Evolutionary conservation across 2,329 filamentous ascomycete genomes (phyloP), one percentile per base, ranked within the genome.

Genomic region (Fusarium concolor): DNA sequence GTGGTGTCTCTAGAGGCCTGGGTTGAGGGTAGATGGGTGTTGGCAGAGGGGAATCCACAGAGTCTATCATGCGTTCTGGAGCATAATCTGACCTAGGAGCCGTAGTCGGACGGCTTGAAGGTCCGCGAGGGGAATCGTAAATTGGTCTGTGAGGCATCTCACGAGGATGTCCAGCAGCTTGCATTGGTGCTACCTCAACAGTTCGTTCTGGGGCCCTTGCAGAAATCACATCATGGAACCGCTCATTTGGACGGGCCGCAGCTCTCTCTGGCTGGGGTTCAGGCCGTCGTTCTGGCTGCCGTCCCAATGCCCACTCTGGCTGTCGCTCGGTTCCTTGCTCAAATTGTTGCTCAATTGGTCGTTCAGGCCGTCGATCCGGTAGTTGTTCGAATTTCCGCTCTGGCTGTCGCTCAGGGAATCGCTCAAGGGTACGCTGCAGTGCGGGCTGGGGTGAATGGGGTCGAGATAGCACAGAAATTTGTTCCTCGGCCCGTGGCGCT

Each of bases 61-160:
- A 57, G 17, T 69, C 57, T 38, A 70, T 45, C 67, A 70, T 67
- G 17, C 67, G 67, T 41, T 70, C 62, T 17, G 67, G 62, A 17
- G 67, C 62, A 61, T 67, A 62, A 53, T 70, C 62, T 6, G 51
- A 43, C 20, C 50, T 60, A n/a, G 54, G 42, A 7, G 55, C 45
- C n/a, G 67, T 66, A n/a, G 37, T 43, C 28, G 58, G 51, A 3
- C 49, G 53, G 29, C 47, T 57, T 12, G 45, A 17, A 10, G 50
- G 44, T 35, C 28, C 39, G 4, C 17, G 42, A 28, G 46, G 20
- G 5, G 62, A 22, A 10, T 43, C 61, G 29, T 63, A 43, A 17
- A 44, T 24, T 10, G 58, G 50, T 28, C 49, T 54, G 10, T 47
- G 44, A 12, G 44, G 26, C 20, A 45, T 50, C 28, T 62, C 66